Evolutionary conservation across 108 stramenopile genomes (phyloP), one percentile per base, ranked within the genome.

Genomic region (Pseudonitzschia multiseries): DNA sequence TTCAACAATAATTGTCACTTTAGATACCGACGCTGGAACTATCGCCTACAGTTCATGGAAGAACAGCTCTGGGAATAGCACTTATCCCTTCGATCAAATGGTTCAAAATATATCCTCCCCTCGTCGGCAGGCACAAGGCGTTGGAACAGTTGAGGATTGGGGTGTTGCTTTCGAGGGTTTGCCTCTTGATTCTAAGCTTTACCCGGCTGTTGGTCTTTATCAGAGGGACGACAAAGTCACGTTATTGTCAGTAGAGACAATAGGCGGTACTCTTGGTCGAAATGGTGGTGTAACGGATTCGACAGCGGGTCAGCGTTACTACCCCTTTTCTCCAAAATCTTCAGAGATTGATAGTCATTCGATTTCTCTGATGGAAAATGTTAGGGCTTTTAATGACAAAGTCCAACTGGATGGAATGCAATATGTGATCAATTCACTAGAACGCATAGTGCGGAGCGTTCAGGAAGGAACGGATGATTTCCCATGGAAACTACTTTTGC

Each of bases 131-230:
- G 64, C 48, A 1, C 77, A 65, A 59, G 85, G 71, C 17, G 77
- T 66, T 14, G 81, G 84, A 21, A 75, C 70, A 28, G 59, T 91
- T 22, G 93, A 94, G 72, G 93, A 94, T 76, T 94, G 93, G 93
- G 93, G 93, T 24, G 69, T 91, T 22, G 93, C 93, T 50, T 94
- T 94, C 61, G 93, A 94, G 79, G 90, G 93, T 6, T 78, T 94
- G 22, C 93, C 93, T 32, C 81, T 94, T 18, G 90, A 94, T 62
- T 81, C 86, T 0, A 79, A 77, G 26, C 74, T 94, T 27, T 94
- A 87, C 68, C 93, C 93, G 33, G 90, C 93, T 29, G 84, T 94
- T 65, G 93, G 93, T n/a, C 61, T 94, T 22, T 94, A 94, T 53
- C 90, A 91, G 44, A 77, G 93, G 33, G 93, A 94, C 54, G 93